Evolutionary conservation across 1,284 basidiomycete genomes (phyloP), one percentile per base, ranked within the genome.

Genomic region (Sanghuangporus sanghuang): DNA sequence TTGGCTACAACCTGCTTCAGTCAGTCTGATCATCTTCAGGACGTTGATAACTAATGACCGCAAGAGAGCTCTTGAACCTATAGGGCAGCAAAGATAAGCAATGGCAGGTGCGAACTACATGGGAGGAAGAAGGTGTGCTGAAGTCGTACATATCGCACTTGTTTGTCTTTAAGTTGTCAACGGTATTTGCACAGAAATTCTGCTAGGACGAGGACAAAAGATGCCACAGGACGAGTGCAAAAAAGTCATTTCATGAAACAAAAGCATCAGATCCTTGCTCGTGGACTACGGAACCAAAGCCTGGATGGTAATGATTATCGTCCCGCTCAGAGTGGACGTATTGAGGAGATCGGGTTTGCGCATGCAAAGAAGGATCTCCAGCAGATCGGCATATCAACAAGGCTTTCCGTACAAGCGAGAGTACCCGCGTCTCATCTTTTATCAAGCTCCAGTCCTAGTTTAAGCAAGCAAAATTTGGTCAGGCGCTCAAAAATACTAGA

Each of bases 101-200:
- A 69, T 69, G 68, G 57, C 49, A 42, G 83, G 84, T 5, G 83
- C 83, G 50, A 86, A 86, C 67, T 86, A 85, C 68, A 86, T 84
- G 80, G 84, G 84, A 18, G 84, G 84, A 40, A 83, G 79, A 71
- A 77, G 81, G 84, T 82, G 63, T 50, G 71, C 48, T 27, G 67
- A 1, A 46, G 21, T 14, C 14, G 2, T 7, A 14, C 44, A 32
- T 32, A 32, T 32, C 18, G 38, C 23, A 5, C 39, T 11, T 39
- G 16, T 21, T 23, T 18, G 53, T 57, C 46, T 53, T 55, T 38
- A 65, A 18, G 32, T n/a, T 16, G 27, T 21, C 46, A 9, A 38
- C 44, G 14, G 16, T 27, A 39, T 23, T 9, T 23, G 21, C 32
- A 39, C 67, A 87, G 85, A 67, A 86, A 84, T 68, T 75, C 77